Percentiles rank a stretch among this genome's conserved stretches.
These are phyloP conservation scores for Thielaviopsis punctulata DNA, from an alignment of 2,329 filamentous ascomycete genomes.

Conservation along the genomic window DNA sequence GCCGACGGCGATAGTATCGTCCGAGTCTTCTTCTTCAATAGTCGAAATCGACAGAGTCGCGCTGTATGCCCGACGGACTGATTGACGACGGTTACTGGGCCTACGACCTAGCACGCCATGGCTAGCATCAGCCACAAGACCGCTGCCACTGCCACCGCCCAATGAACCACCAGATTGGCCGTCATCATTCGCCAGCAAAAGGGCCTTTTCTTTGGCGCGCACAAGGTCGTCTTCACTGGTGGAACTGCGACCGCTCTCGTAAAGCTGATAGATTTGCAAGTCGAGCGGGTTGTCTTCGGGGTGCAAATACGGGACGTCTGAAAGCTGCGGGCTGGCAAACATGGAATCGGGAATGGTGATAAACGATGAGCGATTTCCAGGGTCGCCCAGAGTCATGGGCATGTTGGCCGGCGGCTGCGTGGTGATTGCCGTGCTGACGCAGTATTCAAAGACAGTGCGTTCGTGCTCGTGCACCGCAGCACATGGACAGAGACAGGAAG, in stretches of 20 bases:
- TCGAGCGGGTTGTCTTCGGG: background rate
- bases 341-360: slow-evolving; percentile 10
- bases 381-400: slow-evolving; percentile 10
- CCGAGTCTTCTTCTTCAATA: slow-evolving; percentile 11
- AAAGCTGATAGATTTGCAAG: slow-evolving; percentile 8
- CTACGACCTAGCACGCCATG: background rate
- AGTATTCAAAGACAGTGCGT: slow-evolving; percentile 10
- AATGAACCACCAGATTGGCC: background rate
- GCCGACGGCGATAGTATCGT: slow-evolving; percentile 10
- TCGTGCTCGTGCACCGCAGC: slow-evolving; percentile 10
- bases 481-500: slow-evolving; percentile 11
- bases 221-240: slow-evolving; percentile 5
- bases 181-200: slow-evolving; percentile 5
- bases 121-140: background rate
- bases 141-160: background rate
- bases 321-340: slow-evolving; percentile 3
- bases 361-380: slow-evolving; percentile 8
- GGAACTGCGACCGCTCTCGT: slow-evolving; percentile 6
- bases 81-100: background rate
- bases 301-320: background rate
- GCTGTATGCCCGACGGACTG: slow-evolving; percentile 3
- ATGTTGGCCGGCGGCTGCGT: slow-evolving; percentile 8
- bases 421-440: slow-evolving; percentile 6
- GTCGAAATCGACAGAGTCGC: slow-evolving; percentile 8
- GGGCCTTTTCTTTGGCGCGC: slow-evolving; percentile 9